Conservation (phyloP, 2,329 filamentous ascomycete species). For the Verticillium klebahnii region DNA sequence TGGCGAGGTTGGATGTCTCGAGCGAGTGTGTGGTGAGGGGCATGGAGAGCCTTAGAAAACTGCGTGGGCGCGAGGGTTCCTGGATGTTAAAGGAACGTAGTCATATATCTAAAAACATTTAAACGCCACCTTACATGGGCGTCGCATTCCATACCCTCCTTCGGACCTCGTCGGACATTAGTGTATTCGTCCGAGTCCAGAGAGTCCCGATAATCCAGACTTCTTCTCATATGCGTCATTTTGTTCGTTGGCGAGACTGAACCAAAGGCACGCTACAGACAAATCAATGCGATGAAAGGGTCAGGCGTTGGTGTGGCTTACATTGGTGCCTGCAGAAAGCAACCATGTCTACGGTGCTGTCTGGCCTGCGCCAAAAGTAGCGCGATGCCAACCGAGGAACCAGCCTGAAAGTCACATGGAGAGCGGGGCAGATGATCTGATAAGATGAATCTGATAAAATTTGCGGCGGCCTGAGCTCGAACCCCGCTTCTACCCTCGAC, state of each 20-base stretch:
- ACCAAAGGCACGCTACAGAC: neutral
- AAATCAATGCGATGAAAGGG: neutral
- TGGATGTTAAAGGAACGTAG: no score
- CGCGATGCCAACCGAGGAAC: neutral
- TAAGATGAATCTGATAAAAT: slow-evolving; percentile 1
- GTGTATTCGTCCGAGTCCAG: neutral
- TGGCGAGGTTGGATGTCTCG: no score
- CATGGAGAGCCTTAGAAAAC: no score
- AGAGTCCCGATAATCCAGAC: neutral
- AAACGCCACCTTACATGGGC: no score
- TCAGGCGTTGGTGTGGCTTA: neutral
- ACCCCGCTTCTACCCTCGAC: neutral
- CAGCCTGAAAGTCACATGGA: neutral
- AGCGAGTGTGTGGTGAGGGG: no score
- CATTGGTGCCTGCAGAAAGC: neutral
- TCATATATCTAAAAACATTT: no score
- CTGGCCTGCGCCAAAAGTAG: neutral
- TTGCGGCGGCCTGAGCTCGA: neutral
- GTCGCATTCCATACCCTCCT: no score
- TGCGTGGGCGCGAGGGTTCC: no score
- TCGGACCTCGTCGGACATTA: neutral
- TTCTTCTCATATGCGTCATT: neutral
- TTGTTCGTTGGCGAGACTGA: neutral
- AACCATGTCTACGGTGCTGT: no score
- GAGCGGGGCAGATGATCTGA: neutral